Conservation (phyloP, 2,329 filamentous ascomycete genomes). For the Ceratocystis eucalypticola region DNA sequence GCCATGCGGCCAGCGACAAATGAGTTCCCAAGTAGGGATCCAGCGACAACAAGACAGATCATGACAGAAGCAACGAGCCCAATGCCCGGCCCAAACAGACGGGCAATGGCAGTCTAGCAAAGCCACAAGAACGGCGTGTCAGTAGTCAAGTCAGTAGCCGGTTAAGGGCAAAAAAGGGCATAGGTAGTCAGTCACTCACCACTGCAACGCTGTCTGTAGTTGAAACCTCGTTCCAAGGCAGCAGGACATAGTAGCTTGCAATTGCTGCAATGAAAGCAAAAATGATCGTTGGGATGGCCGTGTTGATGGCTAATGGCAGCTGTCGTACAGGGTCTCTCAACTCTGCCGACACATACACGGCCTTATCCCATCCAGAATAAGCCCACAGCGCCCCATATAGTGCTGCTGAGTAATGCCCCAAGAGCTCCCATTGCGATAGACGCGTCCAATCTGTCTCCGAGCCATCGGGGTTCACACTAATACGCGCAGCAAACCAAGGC, state of each 20-base stretch:
- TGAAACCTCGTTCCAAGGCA: conserved; percentile 46
- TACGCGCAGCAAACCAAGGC: conserved; percentile 42
- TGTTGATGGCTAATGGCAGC: conserved; percentile 48
- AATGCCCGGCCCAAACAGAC: conserved; percentile 39
- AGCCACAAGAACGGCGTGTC: not conserved
- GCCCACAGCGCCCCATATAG: conserved; percentile 51
- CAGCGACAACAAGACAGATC: conserved; percentile 47
- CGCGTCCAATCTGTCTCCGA: conserved; percentile 35
- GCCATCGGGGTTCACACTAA: conserved; percentile 38
- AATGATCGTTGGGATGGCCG: conserved; percentile 45
- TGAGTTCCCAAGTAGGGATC: conserved; percentile 48
- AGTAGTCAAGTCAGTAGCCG: not conserved
- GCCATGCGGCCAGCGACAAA: conserved; percentile 50
- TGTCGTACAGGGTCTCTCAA: conserved; percentile 38
- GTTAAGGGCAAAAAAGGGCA: not conserved
- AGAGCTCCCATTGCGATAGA: conserved; percentile 42
- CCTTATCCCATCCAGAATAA: conserved; percentile 55
- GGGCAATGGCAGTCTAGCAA: conserved; percentile 40
- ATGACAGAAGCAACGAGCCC: conserved; percentile 42
- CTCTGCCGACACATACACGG: conserved; percentile 43
- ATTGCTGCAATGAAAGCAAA: conserved; percentile 47
- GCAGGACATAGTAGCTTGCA: conserved; percentile 47
- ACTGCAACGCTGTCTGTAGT: conserved; percentile 50
- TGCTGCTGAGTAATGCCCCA: conserved; percentile 46
- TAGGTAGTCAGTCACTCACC: conserved; percentile 28